These are phyloP conservation scores for Cutaneotrichosporon sp. DNA, from an alignment of 1,284 basidiomycete genomes.

Conservation along the genomic window DNA sequence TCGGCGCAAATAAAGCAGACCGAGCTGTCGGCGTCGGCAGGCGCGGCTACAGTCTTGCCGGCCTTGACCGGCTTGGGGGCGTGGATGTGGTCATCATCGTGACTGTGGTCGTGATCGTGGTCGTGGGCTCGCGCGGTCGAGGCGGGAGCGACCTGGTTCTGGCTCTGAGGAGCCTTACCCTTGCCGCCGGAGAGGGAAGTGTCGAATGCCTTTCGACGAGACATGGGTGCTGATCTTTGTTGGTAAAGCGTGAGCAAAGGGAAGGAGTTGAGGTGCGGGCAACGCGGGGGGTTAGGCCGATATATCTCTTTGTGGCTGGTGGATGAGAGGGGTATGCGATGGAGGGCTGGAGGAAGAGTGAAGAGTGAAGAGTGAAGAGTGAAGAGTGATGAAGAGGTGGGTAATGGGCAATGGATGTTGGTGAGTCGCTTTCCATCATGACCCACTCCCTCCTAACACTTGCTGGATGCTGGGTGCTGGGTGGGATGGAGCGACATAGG, in stretches of 20 bases:
- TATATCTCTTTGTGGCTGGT: too few relatives aligned
- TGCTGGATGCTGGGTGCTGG: too few relatives aligned
- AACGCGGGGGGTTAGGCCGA: too few relatives aligned
- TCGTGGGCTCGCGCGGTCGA: neutral
- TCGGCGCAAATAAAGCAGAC: slow-evolving; percentile 97
- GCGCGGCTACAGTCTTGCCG: slow-evolving; percentile 10
- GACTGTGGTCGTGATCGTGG: neutral
- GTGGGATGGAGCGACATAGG: neutral
- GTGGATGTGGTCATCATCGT: neutral
- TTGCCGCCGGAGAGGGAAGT: slow-evolving; percentile 28
- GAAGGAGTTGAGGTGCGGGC: too few relatives aligned
- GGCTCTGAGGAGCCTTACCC: slow-evolving; percentile 14
- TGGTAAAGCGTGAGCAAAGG: neutral
- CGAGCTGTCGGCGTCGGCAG: slow-evolving; percentile 52
- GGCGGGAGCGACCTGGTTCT: neutral
- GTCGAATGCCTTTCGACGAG: slow-evolving; percentile 41
- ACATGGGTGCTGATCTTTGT: slow-evolving; percentile 28
- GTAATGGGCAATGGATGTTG: too few relatives aligned
- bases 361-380: too few relatives aligned
- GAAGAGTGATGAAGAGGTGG: neutral
- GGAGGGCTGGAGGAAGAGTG: too few relatives aligned
- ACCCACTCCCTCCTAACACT: too few relatives aligned
- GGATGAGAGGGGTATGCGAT: too few relatives aligned
- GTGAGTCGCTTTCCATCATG: neutral
- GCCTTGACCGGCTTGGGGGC: slow-evolving; percentile 3